A percentile compares a stretch with the other conserved stretches of the same genome.
phyloP scores from a whole-genome alignment of 2,329 filamentous ascomycete species.

The Penicillium sp. region DNA sequence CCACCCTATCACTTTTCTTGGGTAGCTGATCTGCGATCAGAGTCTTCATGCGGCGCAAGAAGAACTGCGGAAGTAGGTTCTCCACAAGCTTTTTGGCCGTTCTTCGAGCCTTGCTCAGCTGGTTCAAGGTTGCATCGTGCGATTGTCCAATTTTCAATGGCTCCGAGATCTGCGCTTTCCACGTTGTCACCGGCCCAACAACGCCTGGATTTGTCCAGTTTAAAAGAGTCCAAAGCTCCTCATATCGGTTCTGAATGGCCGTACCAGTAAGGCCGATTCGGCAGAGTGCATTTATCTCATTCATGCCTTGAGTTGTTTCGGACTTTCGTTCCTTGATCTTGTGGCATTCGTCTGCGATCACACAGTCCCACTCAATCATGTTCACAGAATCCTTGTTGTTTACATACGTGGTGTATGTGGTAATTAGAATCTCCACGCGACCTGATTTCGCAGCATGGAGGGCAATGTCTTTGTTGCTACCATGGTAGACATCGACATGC shows the following conservation, averaged over 20 bases:
- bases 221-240: conserved; percentile 92
- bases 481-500: conserved; percentile 83
- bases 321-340: conserved; percentile 78
- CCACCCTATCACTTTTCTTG: conserved; percentile 90
- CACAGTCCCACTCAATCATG: conserved; percentile 86
- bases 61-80: conserved; percentile 86
- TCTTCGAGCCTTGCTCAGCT: conserved; percentile 77
- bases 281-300: conserved; percentile 86
- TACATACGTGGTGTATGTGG: conserved; percentile 86
- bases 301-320: conserved; percentile 82
- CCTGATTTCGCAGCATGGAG: conserved; percentile 74
- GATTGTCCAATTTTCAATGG: conserved; percentile 87
- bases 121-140: conserved; percentile 82
- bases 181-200: conserved; percentile 69
- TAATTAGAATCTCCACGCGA: conserved; percentile 86
- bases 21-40: conserved; percentile 90
- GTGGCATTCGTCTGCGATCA: conserved; percentile 94
- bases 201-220: conserved; percentile 93
- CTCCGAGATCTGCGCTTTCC: conserved; percentile 75
- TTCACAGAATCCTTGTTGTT: conserved; percentile 79
- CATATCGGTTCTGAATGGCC: conserved; percentile 96
- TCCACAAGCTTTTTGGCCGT: conserved; percentile 84
- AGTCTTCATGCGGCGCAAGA: conserved; percentile 88
- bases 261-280: conserved; percentile 93
- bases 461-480: conserved; percentile 69